These are phyloP conservation scores for Acanthamoeba lenticulata DNA, from an alignment of 208 protist species.

Conservation along the genomic window DNA sequence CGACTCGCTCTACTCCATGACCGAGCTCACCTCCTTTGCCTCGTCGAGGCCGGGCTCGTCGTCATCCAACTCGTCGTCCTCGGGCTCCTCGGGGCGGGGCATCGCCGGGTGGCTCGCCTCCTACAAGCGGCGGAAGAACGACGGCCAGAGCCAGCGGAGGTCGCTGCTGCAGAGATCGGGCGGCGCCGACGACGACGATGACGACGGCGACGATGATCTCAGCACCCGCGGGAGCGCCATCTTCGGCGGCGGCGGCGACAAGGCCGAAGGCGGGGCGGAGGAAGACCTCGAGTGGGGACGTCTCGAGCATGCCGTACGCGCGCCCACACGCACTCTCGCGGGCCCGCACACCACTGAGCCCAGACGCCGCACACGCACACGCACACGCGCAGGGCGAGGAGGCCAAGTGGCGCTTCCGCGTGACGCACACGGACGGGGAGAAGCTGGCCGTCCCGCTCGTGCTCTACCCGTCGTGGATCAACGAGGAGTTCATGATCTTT, in stretches of 20 bases:
- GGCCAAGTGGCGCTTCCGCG: constrained; percentile 6
- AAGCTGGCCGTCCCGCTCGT: neutral
- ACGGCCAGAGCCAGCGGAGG: neutral
- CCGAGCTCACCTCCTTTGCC: neutral
- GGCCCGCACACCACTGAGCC: neutral
- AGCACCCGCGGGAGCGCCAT: too few relatives aligned
- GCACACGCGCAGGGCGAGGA: neutral
- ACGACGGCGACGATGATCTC: neutral
- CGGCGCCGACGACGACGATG: neutral
- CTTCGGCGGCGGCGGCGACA: neutral
- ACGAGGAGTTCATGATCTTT: constrained; percentile 42
- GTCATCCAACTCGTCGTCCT: neutral
- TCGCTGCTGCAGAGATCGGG: neutral
- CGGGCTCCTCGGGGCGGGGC: neutral
- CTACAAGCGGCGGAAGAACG: neutral
- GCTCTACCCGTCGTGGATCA: constrained; percentile 28
- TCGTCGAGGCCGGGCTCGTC: neutral
- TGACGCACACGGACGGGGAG: constrained; percentile 54
- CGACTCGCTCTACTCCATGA: neutral
- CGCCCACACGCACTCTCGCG: too few relatives aligned
- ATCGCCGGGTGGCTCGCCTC: neutral
- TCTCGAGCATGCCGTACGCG: neutral
- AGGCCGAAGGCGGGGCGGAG: too few relatives aligned
- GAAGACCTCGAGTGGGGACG: constrained; percentile 23
- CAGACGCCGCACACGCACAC: neutral